A percentile compares a stretch with the other conserved stretches of the same genome.
These are phyloP conservation scores for Colletotrichum sp. DNA, from an alignment of 2,329 filamentous ascomycete genomes.

Conservation along the genomic window DNA sequence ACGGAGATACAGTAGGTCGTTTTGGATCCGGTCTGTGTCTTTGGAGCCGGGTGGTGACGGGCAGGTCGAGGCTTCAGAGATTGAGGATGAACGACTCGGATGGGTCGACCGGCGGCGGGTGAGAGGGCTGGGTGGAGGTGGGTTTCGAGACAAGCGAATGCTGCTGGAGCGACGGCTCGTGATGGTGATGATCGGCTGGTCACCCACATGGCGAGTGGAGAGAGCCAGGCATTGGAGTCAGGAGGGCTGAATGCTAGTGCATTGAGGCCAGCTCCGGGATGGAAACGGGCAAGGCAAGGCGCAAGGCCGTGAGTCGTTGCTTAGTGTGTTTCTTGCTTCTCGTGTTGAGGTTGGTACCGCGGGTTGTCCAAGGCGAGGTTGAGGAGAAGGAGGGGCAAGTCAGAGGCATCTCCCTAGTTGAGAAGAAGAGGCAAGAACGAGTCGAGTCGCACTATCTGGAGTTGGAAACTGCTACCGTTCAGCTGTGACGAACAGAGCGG, in stretches of 20 bases:
- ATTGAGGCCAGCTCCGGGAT: neutral
- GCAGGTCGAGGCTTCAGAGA: neutral
- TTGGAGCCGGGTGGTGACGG: neutral
- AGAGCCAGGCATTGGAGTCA: slow-evolving; percentile 7
- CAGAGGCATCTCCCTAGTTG: neutral
- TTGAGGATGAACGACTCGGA: neutral
- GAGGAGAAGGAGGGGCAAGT: neutral
- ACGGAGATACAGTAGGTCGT: neutral
- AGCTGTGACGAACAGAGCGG: neutral
- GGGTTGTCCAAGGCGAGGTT: neutral
- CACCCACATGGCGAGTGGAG: neutral
- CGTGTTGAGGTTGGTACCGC: slow-evolving; percentile 3
- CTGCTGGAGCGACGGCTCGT: neutral
- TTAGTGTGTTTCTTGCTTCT: slow-evolving; percentile 12
- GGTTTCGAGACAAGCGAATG: neutral
- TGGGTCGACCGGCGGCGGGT: neutral
- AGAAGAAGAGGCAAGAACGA: neutral
- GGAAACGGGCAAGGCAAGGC: neutral
- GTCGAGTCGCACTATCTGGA: neutral
- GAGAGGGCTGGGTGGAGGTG: neutral
- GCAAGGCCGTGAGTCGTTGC: neutral
- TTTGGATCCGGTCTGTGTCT: neutral
- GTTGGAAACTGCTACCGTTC: neutral
- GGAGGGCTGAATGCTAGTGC: neutral
- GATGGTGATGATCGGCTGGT: neutral